Conservation (phyloP, 306 rosid genomes). For the Castanopsis chinensis region DNA sequence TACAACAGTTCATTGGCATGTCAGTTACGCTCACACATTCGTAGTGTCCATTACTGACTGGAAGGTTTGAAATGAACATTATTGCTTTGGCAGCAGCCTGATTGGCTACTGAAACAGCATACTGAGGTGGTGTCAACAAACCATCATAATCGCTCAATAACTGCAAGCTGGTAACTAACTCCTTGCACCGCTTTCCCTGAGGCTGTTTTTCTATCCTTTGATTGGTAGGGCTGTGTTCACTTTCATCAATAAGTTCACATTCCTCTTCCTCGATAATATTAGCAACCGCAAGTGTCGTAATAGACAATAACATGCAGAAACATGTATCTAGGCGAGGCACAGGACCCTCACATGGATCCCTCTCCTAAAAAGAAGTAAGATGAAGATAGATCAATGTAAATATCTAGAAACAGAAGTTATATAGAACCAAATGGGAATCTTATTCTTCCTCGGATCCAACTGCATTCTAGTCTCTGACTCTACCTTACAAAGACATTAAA, state of each 20-base stretch:
- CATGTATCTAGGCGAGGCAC: constrained; percentile 78
- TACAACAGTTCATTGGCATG: constrained; percentile 65
- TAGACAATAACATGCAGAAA: constrained; percentile 76
- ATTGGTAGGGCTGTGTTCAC: constrained; percentile 45
- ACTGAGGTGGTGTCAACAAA: constrained; percentile 70
- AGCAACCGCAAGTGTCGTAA: constrained; percentile 63
- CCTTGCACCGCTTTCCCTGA: constrained; percentile 58
- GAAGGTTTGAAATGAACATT: constrained; percentile 59
- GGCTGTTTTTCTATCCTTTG: constrained; percentile 50
- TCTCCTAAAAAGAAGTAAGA: constrained; percentile 53
- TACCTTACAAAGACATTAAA: too few relatives aligned
- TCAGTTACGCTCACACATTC: constrained; percentile 53
- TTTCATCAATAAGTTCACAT: constrained; percentile 63
- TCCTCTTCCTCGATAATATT: constrained; percentile 86
- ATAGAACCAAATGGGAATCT: too few relatives aligned
- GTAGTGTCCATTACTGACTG: constrained; percentile 47
- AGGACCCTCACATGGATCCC: constrained; percentile 75
- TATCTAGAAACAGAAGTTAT: neutral
- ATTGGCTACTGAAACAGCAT: constrained; percentile 59
- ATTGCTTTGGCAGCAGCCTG: constrained; percentile 92
- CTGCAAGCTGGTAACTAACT: constrained; percentile 71
- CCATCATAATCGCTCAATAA: constrained; percentile 64
- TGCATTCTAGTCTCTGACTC: too few relatives aligned
- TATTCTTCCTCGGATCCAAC: too few relatives aligned
- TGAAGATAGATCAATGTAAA: neutral